Evolutionary conservation across 192 early-diverging fungal genomes (phyloP), one percentile per base, ranked within the genome.

Genomic region (Diversispora epigaea): DNA sequence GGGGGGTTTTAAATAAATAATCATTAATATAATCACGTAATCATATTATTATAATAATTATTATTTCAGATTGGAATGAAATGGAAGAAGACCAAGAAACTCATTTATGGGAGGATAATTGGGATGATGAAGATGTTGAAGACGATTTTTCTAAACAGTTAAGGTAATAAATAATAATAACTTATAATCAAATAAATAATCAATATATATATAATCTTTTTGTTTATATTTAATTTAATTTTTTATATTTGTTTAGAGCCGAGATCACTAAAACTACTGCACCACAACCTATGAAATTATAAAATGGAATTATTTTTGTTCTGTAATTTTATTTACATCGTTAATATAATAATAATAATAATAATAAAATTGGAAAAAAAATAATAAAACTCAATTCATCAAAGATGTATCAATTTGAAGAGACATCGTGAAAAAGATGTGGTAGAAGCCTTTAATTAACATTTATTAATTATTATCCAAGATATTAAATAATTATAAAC

Each of bases 111-210:
- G 89, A 92, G 61, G 91, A 94, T 49, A 91, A 93, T 85, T 96
- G 95, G 95, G 95, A 96, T 81, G 91, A 93, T 71, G 95, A 95
- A 69, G 91, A 94, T 79, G 79, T 92, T 54, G 91, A 94, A 71
- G 95, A 96, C 79, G 94, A 95, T 67, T 96, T 96, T 81, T 91
- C 95, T n/a, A 86, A 89, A 80, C 95, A 96, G 84, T 81, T 96
- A 64, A 85, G 83, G 87, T 85, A 54, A 17, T 17, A 3, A 14
- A 54, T 54, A 11, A 54, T 17, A 17, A 17, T 4, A 17, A 10
- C 0, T 10, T 54, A 17, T 54, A 10, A 66, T 4, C 14, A 44
- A 64, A 39, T 64, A 39, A 14, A 9, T 40, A 5, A 11, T 46
- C 10, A 14, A 5, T 46, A 17, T 7, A n/a, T 6, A 5, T n/a